Conservation (phyloP, 148 eudicot genomes). For the Drosera capensis region DNA sequence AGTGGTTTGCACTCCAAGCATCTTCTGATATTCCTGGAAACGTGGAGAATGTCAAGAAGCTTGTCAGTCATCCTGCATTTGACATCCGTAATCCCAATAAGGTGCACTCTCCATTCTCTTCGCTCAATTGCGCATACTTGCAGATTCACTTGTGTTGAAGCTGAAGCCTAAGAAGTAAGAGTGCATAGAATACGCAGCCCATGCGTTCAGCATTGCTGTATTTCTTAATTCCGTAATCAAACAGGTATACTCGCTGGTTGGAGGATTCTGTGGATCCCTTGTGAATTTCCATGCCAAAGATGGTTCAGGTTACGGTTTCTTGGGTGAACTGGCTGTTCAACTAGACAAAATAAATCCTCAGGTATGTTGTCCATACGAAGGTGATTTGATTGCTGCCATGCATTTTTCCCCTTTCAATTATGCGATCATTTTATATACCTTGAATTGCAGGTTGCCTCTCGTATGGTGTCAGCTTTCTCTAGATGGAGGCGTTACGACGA, state of each 20-base stretch:
- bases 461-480: conserved; percentile 94
- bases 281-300: conserved; percentile 95
- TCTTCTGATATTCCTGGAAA: conserved; percentile 69
- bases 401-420: not conserved
- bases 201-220: too few species aligned
- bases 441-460: conserved; percentile 55
- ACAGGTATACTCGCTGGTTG: conserved; percentile 79
- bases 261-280: conserved; percentile 82
- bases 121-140: too few species aligned
- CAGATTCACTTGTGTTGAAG: too few species aligned
- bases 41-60: conserved; percentile 73
- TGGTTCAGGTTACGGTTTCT: too few species aligned
- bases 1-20: conserved; percentile 96
- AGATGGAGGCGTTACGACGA: conserved; percentile 90
- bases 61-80: conserved; percentile 78
- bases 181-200: too few species aligned
- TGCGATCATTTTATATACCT: not conserved
- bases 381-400: not conserved
- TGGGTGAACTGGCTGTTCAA: conserved; percentile 67
- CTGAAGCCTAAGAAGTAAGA: too few species aligned
- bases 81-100: conserved; percentile 92
- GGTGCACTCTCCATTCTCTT: conserved; percentile 17
- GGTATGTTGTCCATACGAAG: conserved; percentile 6
- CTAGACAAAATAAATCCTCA: conserved; percentile 92
- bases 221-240: too few species aligned